Percentiles rank a stretch among this genome's conserved stretches.
phyloP scores from a whole-genome alignment of 805 yeast species.

The Metschnikowia vanudenii region DNA sequence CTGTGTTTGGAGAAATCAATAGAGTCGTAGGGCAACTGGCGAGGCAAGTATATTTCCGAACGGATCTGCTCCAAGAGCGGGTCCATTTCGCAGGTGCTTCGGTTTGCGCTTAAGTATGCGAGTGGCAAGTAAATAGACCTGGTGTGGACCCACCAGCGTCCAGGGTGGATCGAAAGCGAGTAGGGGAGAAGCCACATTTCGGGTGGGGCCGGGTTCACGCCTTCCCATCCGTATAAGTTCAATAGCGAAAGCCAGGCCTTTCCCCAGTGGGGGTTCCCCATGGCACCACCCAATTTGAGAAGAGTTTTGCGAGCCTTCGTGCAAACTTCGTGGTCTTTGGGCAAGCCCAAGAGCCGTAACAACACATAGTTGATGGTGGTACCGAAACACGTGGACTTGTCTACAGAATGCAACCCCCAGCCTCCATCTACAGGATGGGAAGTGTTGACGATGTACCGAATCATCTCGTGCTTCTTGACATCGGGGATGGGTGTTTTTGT shows the following conservation, averaged over 20 bases:
- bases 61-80: slow-evolving; percentile 68
- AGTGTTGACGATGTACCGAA: slow-evolving; percentile 83
- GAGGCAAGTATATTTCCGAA: slow-evolving; percentile 63
- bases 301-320: slow-evolving; percentile 71
- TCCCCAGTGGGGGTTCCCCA: slow-evolving; percentile 96
- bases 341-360: slow-evolving; percentile 77
- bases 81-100: slow-evolving; percentile 55
- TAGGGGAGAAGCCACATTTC: slow-evolving; percentile 91
- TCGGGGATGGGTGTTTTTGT: slow-evolving; percentile 67
- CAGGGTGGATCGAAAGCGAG: slow-evolving; percentile 81
- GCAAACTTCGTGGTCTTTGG: slow-evolving; percentile 72
- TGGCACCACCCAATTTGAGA: slow-evolving; percentile 79
- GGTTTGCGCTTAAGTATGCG: slow-evolving; percentile 70
- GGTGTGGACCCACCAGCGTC: slow-evolving; percentile 99
- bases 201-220: slow-evolving; percentile 97
- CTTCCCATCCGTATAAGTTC: slow-evolving; percentile 88
- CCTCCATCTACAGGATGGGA: slow-evolving; percentile 99
- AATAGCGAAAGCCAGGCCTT: slow-evolving; percentile 84
- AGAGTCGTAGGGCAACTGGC: slow-evolving; percentile 51
- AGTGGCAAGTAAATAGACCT: slow-evolving; percentile 86
- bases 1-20: slow-evolving; percentile 72
- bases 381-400: slow-evolving; percentile 94
- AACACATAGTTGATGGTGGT: slow-evolving; percentile 82
- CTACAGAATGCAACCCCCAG: slow-evolving; percentile 94
- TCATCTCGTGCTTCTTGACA: slow-evolving; percentile 63